Base-by-base conservation (phyloP, 2,329 filamentous ascomycete genomes). In the Cladosporium phlei region DNA sequence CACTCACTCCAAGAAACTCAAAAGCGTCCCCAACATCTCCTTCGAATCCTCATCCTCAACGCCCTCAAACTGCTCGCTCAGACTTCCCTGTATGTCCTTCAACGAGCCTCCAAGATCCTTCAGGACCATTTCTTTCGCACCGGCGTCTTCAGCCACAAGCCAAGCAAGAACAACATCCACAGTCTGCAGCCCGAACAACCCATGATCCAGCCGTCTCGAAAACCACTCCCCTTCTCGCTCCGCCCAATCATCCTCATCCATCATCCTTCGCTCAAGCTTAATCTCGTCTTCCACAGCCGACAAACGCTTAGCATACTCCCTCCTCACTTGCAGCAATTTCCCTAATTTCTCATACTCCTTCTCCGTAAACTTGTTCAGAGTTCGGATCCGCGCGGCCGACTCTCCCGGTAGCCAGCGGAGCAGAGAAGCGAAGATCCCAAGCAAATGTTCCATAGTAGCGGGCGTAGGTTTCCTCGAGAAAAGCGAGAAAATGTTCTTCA, bases 301-400 rank as follows among this genome's bases (percentile, higher is more conserved):
- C 1, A 94, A 67, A 12, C 79, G 76, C 0, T 75, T 70, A 0
- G 78, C 77, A 62, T 89, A 95, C 10, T 86, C 84, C 38, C 79
- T 71, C 30, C 90, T 79, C 38, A 96, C 66, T 50, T 77, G 73
- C 27, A 95, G 65, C 4, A 97, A 72, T 61, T 83, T 87, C 5
- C 63, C 70, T 28, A 88, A 80, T 72, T 97, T 97, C 55, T 84
- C 88, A 63, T 94, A 95, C 54, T 95, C 83, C 62, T 88, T 95
- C 66, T 98, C 93, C 14, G 95, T 85, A 59, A 97, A 97, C 62
- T 98, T 98, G 38, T 90, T 91, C 3, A 97, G 76, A 1, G 85
- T 79, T 3, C 93, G 80, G 56, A 97, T 94, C 5, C 93, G 79
- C 24, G 83, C 76, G 0, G 87, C 75, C 1, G 87, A 89, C 24